Base-by-base conservation (phyloP, 1,284 basidiomycete genomes). In the Mycena citricolor region DNA sequence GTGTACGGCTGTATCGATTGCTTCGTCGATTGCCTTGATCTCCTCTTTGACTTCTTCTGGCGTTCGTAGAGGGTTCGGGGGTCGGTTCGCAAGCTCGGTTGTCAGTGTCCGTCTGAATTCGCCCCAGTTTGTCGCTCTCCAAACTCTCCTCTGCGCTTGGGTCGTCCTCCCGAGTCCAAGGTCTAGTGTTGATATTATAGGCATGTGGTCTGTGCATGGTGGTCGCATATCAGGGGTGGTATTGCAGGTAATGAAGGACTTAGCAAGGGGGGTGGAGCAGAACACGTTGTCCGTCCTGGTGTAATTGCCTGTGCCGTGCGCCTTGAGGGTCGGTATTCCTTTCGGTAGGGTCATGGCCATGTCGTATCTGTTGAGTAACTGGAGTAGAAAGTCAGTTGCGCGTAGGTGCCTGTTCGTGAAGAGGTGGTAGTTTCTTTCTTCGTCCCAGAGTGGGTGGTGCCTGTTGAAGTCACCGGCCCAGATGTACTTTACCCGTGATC, bases 391-490 rank as follows among this genome's bases (percentile, higher is more conserved):
- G 10, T 14, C 16, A 8, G 24, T 25, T 23, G 36, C 36, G 5
- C n/a, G 8, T 8, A 17, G 12, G 16, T 16, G 22, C 16, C 5
- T 10, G 5, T 5, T 11, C 36, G 59, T 62, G 43, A 65, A 66
- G 0, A 71, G 61, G 14, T 68, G 67, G 0, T 25, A 4, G 45
- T 71, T 68, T 0, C 30, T 2, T 0, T 54, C 49, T 1, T 58
- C 47, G 14, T 74, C 70, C 72, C 72, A 75, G 5, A 17, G 5
- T 14, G 32, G 32, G 16, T 22, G 7, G 52, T 79, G 74, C 0
- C 66, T 53, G 56, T 77, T 77, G 63, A 77, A 76, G 55, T 77
- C 73, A 0, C 73, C 73, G 0, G 62, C 49, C 67, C 66, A 70
- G 4, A 71, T 44, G 8, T 62, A 32, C 19, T 59, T 51, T 32